These are phyloP conservation scores for Neofusicoccum sp. DNA, from an alignment of 2,329 filamentous ascomycete genomes.

Conservation along the genomic window DNA sequence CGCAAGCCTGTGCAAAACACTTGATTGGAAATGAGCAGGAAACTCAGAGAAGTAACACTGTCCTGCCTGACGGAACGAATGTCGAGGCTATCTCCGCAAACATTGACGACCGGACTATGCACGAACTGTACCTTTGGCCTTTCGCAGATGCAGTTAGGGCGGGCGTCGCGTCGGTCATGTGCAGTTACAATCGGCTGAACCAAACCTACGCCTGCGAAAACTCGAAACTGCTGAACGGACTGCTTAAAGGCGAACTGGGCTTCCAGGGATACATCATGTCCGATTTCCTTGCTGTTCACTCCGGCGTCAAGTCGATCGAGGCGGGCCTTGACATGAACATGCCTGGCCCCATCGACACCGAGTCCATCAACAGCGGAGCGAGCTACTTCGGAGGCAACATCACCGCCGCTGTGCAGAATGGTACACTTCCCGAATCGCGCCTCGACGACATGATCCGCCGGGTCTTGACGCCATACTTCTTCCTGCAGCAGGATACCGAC, in stretches of 20 bases:
- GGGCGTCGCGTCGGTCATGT: slow-evolving; percentile 59
- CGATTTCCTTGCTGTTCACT: slow-evolving; percentile 31
- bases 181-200: slow-evolving; percentile 42
- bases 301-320: slow-evolving; percentile 29
- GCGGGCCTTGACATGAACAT: slow-evolving; percentile 29
- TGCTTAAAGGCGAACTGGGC: slow-evolving; percentile 52
- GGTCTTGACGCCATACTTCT: slow-evolving; percentile 51
- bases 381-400: slow-evolving; percentile 32
- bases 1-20: slow-evolving; percentile 48
- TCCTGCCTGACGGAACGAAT: slow-evolving; percentile 33
- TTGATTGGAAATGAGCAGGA: slow-evolving; percentile 71
- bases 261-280: slow-evolving; percentile 33
- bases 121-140: slow-evolving; percentile 78
- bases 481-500: slow-evolving; percentile 42
- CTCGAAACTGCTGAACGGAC: slow-evolving; percentile 47
- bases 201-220: slow-evolving; percentile 50
- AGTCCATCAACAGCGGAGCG: slow-evolving; percentile 18
- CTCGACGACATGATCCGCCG: slow-evolving; percentile 51
- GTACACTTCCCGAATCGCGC: slow-evolving; percentile 41
- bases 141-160: slow-evolving; percentile 73
- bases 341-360: not conserved
- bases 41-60: slow-evolving; percentile 41
- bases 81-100: slow-evolving; percentile 52
- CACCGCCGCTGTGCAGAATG: slow-evolving; percentile 43
- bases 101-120: slow-evolving; percentile 72